Conservation (phyloP, 2,329 filamentous ascomycete species). For the Meredithiella fracta region DNA sequence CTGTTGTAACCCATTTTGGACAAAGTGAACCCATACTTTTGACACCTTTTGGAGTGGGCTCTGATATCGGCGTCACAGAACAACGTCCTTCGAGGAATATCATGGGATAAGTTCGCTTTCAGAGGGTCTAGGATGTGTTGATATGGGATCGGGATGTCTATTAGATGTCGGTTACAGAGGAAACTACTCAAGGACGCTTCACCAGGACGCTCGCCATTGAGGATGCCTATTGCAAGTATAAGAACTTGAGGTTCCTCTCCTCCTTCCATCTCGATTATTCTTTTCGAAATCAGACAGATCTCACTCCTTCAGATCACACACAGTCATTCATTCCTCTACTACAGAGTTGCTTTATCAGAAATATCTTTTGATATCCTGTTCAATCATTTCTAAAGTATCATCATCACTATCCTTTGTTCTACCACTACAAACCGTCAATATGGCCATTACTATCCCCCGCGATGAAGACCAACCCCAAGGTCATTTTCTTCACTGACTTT, state of each 20-base stretch:
- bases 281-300: constrained; percentile 4
- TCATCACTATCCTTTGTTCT: background rate
- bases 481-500: constrained; percentile 98
- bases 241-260: constrained; percentile 9
- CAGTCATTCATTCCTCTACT: constrained; percentile 1
- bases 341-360: background rate
- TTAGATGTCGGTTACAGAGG: background rate
- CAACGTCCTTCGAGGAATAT: background rate
- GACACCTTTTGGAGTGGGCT: background rate
- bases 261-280: background rate
- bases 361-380: constrained; percentile 7
- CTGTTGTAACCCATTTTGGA: constrained; percentile 7
- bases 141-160: background rate
- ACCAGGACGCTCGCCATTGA: background rate
- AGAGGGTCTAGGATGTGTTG: background rate
- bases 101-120: background rate
- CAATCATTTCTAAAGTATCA: constrained; percentile 2
- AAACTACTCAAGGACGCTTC: background rate
- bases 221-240: constrained; percentile 7
- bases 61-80: constrained; percentile 3
- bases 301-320: constrained; percentile 3
- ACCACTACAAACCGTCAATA: constrained; percentile 7
- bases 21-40: constrained; percentile 8
- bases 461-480: constrained; percentile 54
- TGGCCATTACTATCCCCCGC: constrained; percentile 13